Base-by-base conservation (phyloP, 2,329 filamentous ascomycete genomes). In the Clonostachys solani region DNA sequence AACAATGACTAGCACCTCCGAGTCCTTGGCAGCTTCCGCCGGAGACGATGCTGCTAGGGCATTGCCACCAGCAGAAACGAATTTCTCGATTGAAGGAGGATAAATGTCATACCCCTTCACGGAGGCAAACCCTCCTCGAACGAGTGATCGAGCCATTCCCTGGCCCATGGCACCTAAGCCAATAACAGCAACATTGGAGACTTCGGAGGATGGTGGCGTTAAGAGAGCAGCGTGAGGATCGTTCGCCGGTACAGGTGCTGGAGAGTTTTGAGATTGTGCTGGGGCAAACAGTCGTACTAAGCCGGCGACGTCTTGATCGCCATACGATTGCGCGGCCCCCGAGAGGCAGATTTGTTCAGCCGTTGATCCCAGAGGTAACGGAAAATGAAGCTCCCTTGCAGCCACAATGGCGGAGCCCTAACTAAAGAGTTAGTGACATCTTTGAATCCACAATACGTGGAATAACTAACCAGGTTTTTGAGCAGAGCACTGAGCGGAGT, bases 141-240 rank as follows among this genome's bases (percentile, higher is more conserved):
- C 34, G 40, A 61, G 56, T 2, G 64, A 65, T 2, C 57, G 47
- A 2, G 65, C 66, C 60, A 69, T 69, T 23, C 66, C 64, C 33
- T 62, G 59, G 6, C 65, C 66, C 66, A 69, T 69, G 1, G 65
- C 65, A 1, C 66, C 65, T 9, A 69, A 49, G 2, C 66, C 66
- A 17, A 67, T 59, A 47, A 68, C 60, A 12, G 60, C 65, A 23
- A 68, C 50, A 23, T 59, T 69, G 15, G 53, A 51, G 19, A 63
- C 56, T 12, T 55, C 53, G 9, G 54, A 18, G 1, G 42, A 8
- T 16, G 9, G 9, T 15, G n/a, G n/a, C 41, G 16, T 43, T 9
- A 19, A n/a, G 8, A 17, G 41, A 29, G 23, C 23, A 10, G 23
- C 23, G 23, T 29, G 23, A 29, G 23, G 23, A 29, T 29, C 23